A percentile compares a stretch with the other conserved stretches of the same genome.
Evolutionary conservation across 345 rosid genomes (phyloP).

Genomic region (Schrenkiella parvula): DNA sequence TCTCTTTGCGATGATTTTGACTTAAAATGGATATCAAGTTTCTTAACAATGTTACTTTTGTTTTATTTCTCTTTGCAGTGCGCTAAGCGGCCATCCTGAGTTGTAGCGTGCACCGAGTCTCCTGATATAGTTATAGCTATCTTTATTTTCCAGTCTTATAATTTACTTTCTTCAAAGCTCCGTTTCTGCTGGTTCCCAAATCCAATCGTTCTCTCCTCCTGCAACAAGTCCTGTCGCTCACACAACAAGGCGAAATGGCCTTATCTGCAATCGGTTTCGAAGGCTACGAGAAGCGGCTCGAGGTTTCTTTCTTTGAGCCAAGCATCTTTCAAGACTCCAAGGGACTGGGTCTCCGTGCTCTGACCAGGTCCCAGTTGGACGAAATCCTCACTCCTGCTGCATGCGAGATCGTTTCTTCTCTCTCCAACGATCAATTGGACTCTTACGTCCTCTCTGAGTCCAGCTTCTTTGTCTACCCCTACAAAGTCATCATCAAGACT

Average conservation of each 20-base stretch:
- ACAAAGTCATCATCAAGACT: slow-evolving; percentile 91
- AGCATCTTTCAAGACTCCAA: slow-evolving; percentile 62
- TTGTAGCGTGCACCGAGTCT: slow-evolving; percentile 25
- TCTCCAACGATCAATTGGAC: slow-evolving; percentile 68
- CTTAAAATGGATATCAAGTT: no score
- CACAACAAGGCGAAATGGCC: slow-evolving; percentile 49
- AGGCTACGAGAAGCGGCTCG: slow-evolving; percentile 96
- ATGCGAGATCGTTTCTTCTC: slow-evolving; percentile 85
- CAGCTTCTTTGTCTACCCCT: slow-evolving; percentile 88
- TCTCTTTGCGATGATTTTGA: not conserved
- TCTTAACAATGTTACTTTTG: not conserved
- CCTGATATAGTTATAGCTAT: slow-evolving; percentile 21
- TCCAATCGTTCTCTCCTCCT: slow-evolving; percentile 39
- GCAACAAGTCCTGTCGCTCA: slow-evolving; percentile 11
- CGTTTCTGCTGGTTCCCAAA: slow-evolving; percentile 41
- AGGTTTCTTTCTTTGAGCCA: slow-evolving; percentile 64
- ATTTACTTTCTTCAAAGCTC: slow-evolving; percentile 30
- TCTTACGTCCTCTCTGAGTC: slow-evolving; percentile 97
- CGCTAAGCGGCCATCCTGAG: slow-evolving; percentile 85
- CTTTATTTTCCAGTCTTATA: slow-evolving; percentile 23
- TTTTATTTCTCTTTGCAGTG: slow-evolving; percentile 46
- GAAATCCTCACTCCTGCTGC: slow-evolving; percentile 75
- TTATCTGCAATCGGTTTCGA: slow-evolving; percentile 91
- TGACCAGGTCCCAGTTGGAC: slow-evolving; percentile 65
- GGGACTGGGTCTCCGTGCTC: slow-evolving; percentile 63